Conservation (phyloP, 208 protist species). For the Crithidia brevicula region DNA sequence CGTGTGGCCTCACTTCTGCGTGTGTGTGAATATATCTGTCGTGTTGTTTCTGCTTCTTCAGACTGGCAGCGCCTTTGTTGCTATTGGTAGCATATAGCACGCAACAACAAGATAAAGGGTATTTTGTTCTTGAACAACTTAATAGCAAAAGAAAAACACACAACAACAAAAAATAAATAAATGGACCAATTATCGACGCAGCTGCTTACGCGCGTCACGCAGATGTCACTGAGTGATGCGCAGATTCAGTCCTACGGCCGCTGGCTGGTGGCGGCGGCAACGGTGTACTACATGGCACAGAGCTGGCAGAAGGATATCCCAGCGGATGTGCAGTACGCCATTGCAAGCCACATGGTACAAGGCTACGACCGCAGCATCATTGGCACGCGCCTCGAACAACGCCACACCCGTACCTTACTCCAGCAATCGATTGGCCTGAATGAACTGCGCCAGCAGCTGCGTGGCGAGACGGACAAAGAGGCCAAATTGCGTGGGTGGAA, state of each 20-base stretch:
- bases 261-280: conserved; percentile 40
- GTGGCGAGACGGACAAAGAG: conserved; percentile 39
- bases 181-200: conserved; percentile 17
- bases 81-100: too few relatives aligned
- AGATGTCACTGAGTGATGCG: conserved; percentile 27
- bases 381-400: conserved; percentile 55
- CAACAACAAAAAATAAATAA: background rate
- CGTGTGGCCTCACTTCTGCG: too few relatives aligned
- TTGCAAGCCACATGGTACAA: conserved; percentile 69
- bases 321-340: conserved; percentile 62
- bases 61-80: too few relatives aligned
- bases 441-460: conserved; percentile 56
- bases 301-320: conserved; percentile 35
- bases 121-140: too few relatives aligned
- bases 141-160: background rate
- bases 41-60: too few relatives aligned
- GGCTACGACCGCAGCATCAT: conserved; percentile 81
- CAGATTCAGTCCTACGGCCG: conserved; percentile 45
- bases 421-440: conserved; percentile 42
- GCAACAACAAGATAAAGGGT: too few relatives aligned
- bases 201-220: conserved; percentile 22
- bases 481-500: conserved; percentile 49
- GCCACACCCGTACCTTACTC: conserved; percentile 50
- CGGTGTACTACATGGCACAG: conserved; percentile 45
- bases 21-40: too few relatives aligned